These are phyloP conservation scores for Arachis monticola DNA, from an alignment of 331 rosid species.

Conservation along the genomic window DNA sequence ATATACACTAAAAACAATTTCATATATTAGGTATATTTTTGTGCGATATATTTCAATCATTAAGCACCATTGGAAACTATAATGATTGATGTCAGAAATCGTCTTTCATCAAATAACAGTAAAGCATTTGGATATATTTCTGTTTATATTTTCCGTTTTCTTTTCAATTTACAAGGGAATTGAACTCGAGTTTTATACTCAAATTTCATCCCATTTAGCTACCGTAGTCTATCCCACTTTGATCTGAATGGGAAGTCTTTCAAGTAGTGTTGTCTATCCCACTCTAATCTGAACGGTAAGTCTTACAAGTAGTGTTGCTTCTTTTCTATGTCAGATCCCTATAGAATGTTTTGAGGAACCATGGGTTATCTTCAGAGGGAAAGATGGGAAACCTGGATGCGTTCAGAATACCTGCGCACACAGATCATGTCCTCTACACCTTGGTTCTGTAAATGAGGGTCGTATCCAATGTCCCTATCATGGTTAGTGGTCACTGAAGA, in stretches of 20 bases:
- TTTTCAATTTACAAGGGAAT: background rate
- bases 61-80: background rate
- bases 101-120: slow-evolving; percentile 23
- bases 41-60: background rate
- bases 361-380: slow-evolving; percentile 95
- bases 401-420: slow-evolving; percentile 97
- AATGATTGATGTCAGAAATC: background rate
- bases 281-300: slow-evolving; percentile 20
- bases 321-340: slow-evolving; percentile 73
- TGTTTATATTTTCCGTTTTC: background rate
- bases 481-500: slow-evolving; percentile 58
- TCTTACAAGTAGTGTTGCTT: slow-evolving; percentile 23
- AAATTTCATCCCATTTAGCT: background rate
- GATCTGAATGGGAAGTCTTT: slow-evolving; percentile 12
- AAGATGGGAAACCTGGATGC: slow-evolving; percentile 94
- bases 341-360: slow-evolving; percentile 92
- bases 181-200: background rate
- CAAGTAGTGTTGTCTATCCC: too few species aligned
- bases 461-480: slow-evolving; percentile 96
- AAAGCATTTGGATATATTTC: background rate
- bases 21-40: background rate
- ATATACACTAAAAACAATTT: background rate
- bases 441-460: slow-evolving; percentile 92
- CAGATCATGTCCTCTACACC: slow-evolving; percentile 95
- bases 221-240: background rate